phyloP scores from a whole-genome alignment of 2,329 filamentous ascomycete genomes.

The Westerdykella ornata region DNA sequence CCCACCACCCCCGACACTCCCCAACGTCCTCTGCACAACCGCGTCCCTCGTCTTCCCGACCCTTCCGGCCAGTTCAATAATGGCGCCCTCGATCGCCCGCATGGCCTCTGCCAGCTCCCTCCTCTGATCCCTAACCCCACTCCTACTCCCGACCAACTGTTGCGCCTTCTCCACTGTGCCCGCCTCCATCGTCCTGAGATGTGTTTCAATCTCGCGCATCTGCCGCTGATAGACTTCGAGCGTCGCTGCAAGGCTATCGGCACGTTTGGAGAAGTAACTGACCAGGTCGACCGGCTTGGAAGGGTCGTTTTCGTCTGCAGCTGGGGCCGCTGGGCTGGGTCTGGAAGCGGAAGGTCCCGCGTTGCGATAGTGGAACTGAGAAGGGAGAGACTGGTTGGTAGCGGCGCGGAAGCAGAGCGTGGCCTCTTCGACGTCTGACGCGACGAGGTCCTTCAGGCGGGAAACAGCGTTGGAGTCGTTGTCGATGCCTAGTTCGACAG shows the following conservation, averaged over 20 bases:
- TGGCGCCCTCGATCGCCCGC: constrained; percentile 45
- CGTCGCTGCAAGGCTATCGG: constrained; percentile 35
- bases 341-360: constrained; percentile 35
- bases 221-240: constrained; percentile 39
- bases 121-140: constrained; percentile 34
- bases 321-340: constrained; percentile 11
- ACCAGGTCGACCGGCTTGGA: constrained; percentile 41
- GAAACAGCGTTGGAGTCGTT: constrained; percentile 58
- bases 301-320: constrained; percentile 30
- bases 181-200: constrained; percentile 45
- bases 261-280: constrained; percentile 41
- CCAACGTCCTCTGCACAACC: constrained; percentile 40
- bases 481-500: constrained; percentile 56
- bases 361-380: constrained; percentile 52
- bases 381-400: constrained; percentile 65
- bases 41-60: constrained; percentile 45
- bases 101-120: constrained; percentile 44
- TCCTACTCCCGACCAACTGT: constrained; percentile 34
- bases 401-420: constrained; percentile 66
- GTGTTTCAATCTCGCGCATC: constrained; percentile 44
- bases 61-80: constrained; percentile 43
- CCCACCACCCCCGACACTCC: constrained; percentile 26
- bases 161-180: constrained; percentile 41
- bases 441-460: constrained; percentile 50
- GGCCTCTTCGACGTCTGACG: constrained; percentile 63